phyloP scores from a whole-genome alignment of 2,329 filamentous ascomycete species.

The Ilyonectria robusta region DNA sequence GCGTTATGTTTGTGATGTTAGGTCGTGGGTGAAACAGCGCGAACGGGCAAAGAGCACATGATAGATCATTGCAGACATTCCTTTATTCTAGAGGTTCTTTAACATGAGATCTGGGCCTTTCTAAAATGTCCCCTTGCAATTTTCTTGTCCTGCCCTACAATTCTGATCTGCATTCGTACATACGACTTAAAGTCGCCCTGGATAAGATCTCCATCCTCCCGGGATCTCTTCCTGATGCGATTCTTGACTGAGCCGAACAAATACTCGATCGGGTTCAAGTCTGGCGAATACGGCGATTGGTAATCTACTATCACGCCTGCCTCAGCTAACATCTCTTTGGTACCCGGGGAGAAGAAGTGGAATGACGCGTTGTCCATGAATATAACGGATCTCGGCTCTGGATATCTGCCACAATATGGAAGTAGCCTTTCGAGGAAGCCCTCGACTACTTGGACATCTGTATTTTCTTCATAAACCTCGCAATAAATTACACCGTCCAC shows the following conservation, averaged over 20 bases:
- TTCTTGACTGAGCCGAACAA: conserved; percentile 16
- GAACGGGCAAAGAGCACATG: too few species aligned
- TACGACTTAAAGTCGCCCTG: conserved; percentile 40
- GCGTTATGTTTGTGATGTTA: too few species aligned
- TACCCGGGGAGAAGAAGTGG: too few species aligned
- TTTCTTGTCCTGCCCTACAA: conserved; percentile 28
- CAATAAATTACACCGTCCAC: conserved; percentile 34
- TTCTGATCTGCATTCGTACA: conserved; percentile 37
- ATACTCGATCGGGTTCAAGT: conserved; percentile 25
- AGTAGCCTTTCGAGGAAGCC: conserved; percentile 36
- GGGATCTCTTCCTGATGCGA: conserved; percentile 25
- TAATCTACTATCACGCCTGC: too few species aligned
- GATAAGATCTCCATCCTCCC: conserved; percentile 37
- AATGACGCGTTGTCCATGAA: neutral
- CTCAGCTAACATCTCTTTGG: too few species aligned
- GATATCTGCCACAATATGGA: conserved; percentile 36
- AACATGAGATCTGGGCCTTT: too few species aligned
- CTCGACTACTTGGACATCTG: conserved; percentile 30
- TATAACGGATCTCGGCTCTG: conserved; percentile 32
- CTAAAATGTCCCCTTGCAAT: conserved; percentile 33
- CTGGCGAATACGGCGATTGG: neutral
- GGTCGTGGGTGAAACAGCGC: too few species aligned
- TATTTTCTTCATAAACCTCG: conserved; percentile 37
- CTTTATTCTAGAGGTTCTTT: too few species aligned
- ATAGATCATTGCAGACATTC: too few species aligned